Base-by-base conservation (phyloP, 2,329 filamentous ascomycete genomes). In the Orbilia blumenaviensis region DNA sequence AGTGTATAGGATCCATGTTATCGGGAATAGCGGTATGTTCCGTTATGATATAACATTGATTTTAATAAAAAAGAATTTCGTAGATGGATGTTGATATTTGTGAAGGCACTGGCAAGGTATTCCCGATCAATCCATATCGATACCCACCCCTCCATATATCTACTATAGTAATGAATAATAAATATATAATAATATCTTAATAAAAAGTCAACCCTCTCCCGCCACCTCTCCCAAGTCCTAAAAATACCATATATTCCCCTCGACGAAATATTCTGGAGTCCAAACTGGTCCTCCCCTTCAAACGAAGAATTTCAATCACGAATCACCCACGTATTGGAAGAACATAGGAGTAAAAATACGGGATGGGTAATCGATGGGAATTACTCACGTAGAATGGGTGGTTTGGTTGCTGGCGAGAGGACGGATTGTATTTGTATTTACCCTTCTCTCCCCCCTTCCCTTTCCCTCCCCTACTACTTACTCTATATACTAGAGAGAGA, bases 321-420 rank as follows among this genome's bases (percentile, higher is more conserved):
- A 5, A 46, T 74, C n/a, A 46, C 29, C 16, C 6, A 41, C 12
- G 14, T 74, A 4, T 56, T 74, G 16, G 54, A 46, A 6, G n/a
- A 56, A n/a, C 21, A 74, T 16, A 25, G 46, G n/a, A n/a, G n/a
- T n/a, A n/a, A n/a, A 6, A 46, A 54, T 5, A 74, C 69, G 0
- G 69, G 69, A 4, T 74, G 69, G 69, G 41, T 74, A 16, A 62
- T 74, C 16, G 69, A 74, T 23, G 69, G 69, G 34, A 74, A 74
- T 41, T 74, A 74, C 34, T 54, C 62, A 23, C 29, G 62, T 14
- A 64, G 62, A 12, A 54, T 74, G 62, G 61, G 61, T 4, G 23
- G 16, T 1, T 18, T n/a, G 14, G 62, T 74, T 34, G 42, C 21
- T 2, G 29, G 18, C 7, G 52, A 63, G 54, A 67, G 62, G 21